Conservation (phyloP, 2,329 filamentous ascomycete genomes). For the Xylariaceae sp. region DNA sequence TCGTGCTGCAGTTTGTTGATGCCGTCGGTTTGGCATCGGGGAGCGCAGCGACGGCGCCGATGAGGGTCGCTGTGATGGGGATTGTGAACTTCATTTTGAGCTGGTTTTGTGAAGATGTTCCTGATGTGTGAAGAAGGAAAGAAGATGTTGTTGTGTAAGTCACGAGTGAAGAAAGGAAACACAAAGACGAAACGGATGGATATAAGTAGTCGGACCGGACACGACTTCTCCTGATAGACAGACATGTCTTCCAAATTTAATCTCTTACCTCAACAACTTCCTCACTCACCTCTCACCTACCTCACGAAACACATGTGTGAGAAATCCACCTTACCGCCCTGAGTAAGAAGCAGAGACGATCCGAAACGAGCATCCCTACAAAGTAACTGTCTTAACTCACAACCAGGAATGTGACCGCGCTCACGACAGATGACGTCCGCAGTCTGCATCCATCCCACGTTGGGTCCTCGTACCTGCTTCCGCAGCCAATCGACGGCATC, state of each 20-base stretch:
- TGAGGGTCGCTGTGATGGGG: slow-evolving; percentile 1
- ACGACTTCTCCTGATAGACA: neutral
- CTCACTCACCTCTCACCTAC: no score
- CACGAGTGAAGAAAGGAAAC: neutral
- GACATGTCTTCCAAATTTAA: neutral
- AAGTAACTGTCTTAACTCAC: no score
- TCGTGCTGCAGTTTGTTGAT: slow-evolving; percentile 7
- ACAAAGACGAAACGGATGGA: neutral
- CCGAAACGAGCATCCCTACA: no score
- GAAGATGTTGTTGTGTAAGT: neutral
- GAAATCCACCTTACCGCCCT: no score
- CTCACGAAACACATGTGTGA: no score
- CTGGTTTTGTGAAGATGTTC: neutral
- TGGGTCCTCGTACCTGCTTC: neutral
- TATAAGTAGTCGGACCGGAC: neutral
- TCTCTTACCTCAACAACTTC: neutral
- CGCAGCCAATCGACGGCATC: neutral
- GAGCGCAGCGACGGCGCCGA: slow-evolving; percentile 1
- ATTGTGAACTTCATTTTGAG: slow-evolving; percentile 10
- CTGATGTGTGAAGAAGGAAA: neutral
- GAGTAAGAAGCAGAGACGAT: no score
- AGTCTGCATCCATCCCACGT: neutral
- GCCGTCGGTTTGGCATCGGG: neutral
- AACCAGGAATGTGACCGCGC: no score
- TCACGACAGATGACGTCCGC: no score